Percentiles rank a stretch among this genome's conserved stretches.
phyloP scores from a whole-genome alignment of 495 filamentous ascomycete species.

The Talaromyces wortmannii region DNA sequence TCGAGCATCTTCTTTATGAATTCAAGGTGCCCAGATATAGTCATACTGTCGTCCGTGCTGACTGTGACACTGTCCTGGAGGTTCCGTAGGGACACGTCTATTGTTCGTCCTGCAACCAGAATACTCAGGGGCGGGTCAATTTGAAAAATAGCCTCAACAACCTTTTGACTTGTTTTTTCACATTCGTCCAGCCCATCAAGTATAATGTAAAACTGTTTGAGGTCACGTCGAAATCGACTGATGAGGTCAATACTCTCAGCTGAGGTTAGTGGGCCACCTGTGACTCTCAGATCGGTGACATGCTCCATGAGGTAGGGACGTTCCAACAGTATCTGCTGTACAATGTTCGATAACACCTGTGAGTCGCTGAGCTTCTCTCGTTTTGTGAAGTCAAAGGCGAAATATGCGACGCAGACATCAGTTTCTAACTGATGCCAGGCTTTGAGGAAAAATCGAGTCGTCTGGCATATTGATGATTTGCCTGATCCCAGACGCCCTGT shows the following conservation, averaged over 20 bases:
- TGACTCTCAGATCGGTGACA: not conserved
- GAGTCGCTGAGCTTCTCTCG: not conserved
- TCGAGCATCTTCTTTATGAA: not conserved
- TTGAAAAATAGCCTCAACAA: not conserved
- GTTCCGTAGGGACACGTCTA: not conserved
- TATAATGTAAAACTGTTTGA: not conserved
- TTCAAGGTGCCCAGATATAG: not conserved
- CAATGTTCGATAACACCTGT: not conserved
- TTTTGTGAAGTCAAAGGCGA: not conserved
- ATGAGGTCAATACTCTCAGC: not conserved
- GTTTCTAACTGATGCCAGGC: not conserved
- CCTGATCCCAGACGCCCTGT: not conserved
- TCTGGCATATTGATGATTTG: not conserved
- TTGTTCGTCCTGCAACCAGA: not conserved
- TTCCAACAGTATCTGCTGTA: not conserved
- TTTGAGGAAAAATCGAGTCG: not conserved
- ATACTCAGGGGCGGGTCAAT: not conserved
- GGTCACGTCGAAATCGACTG: not conserved
- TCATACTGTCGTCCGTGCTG: not conserved
- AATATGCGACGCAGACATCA: not conserved
- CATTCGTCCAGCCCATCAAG: not conserved
- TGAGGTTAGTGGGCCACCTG: not conserved
- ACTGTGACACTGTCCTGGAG: not conserved
- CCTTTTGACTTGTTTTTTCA: not conserved
- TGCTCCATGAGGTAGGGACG: not conserved